phyloP scores from a whole-genome alignment of 495 filamentous ascomycete genomes.

The Daldinia loculata region DNA sequence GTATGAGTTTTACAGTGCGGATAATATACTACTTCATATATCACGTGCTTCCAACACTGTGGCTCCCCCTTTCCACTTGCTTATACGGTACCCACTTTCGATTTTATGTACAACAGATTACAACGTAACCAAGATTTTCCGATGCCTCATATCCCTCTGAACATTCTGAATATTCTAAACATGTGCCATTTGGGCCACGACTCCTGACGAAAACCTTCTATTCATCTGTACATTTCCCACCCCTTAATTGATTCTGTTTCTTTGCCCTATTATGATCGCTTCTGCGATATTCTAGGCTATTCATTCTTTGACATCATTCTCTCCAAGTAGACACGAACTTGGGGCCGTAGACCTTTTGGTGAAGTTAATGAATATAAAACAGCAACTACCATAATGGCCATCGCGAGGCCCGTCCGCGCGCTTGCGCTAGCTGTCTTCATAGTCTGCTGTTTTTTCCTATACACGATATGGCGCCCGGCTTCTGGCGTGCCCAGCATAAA shows the following conservation, averaged over 20 bases:
- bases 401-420: conserved; percentile 83
- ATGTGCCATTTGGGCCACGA: conserved; percentile 7
- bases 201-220: conserved; percentile 5
- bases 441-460: conserved; percentile 77
- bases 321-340: conserved; percentile 9
- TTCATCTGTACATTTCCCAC: conserved; percentile 37
- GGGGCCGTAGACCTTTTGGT: background rate
- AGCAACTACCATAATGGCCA: conserved; percentile 67
- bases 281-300: background rate
- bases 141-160: conserved; percentile 1
- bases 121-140: conserved; percentile 8
- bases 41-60: conserved; percentile 18
- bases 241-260: conserved; percentile 5
- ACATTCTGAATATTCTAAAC: background rate
- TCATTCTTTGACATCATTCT: conserved; percentile 1
- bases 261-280: conserved; percentile 1
- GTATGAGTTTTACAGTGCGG: conserved; percentile 10
- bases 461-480: conserved; percentile 68
- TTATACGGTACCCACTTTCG: background rate
- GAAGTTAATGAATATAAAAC: conserved; percentile 41
- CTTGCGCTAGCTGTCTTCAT: conserved; percentile 74
- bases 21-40: background rate
- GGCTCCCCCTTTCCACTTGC: conserved; percentile 9
- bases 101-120: conserved; percentile 7
- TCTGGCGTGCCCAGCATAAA: conserved; percentile 49